Evolutionary conservation across 345 rosid species (phyloP).

Genomic region (Orychophragmus violaceus): DNA sequence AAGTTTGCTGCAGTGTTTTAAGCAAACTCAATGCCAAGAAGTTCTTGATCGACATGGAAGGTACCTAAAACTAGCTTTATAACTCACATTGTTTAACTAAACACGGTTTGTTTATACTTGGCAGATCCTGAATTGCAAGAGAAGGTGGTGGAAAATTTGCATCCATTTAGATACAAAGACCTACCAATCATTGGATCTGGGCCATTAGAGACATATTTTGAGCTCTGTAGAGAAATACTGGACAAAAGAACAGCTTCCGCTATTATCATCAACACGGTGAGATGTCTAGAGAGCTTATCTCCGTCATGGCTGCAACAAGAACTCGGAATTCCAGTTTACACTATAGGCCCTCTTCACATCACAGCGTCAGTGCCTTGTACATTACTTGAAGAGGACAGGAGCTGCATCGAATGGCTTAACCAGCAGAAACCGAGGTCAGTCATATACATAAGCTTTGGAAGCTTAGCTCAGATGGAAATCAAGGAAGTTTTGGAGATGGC

Average conservation of each 20-base stretch:
- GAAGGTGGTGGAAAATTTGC: too few relatives aligned
- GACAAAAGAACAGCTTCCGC: slow-evolving; percentile 7
- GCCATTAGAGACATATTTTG: neutral
- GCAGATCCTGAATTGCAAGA: slow-evolving; percentile 10
- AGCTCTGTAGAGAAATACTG: neutral
- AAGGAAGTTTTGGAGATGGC: too few relatives aligned
- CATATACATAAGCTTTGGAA: too few relatives aligned
- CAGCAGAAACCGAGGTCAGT: too few relatives aligned
- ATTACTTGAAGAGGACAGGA: too few relatives aligned
- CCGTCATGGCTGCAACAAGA: neutral
- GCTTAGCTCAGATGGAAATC: too few relatives aligned
- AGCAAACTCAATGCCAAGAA: neutral
- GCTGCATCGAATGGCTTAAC: too few relatives aligned
- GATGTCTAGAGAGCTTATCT: slow-evolving; percentile 4
- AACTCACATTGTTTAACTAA: too few relatives aligned
- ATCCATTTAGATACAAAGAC: too few relatives aligned
- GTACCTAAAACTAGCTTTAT: neutral
- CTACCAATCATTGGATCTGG: neutral
- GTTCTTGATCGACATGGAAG: slow-evolving; percentile 7
- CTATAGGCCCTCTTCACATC: too few relatives aligned
- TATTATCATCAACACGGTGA: neutral
- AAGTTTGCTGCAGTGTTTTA: too few relatives aligned
- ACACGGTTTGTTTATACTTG: neutral
- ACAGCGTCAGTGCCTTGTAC: too few relatives aligned
- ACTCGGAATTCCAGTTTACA: neutral